Percentiles rank a stretch among this genome's conserved stretches.
phyloP scores from a whole-genome alignment of 2,329 filamentous ascomycete species.

The Pseudogymnoascus destructans region DNA sequence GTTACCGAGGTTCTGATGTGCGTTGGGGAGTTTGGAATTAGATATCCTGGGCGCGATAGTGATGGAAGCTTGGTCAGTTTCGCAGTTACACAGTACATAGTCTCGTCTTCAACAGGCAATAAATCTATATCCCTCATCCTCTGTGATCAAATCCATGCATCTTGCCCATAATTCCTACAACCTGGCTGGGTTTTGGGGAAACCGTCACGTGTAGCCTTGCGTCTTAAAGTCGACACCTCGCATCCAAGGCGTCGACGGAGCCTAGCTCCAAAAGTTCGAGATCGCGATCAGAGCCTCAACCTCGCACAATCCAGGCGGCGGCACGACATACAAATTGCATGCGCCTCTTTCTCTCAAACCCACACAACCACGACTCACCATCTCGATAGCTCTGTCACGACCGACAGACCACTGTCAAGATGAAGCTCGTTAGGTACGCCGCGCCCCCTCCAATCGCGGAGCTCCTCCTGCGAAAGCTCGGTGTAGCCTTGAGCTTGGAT shows the following conservation, averaged over 20 bases:
- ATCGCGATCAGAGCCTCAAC: neutral
- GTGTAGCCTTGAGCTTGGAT: constrained; percentile 11
- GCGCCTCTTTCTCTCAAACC: neutral
- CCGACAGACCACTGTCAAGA: constrained; percentile 35
- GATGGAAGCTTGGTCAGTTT: neutral
- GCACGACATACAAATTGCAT: neutral
- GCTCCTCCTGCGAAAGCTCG: constrained; percentile 21
- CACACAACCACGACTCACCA: neutral
- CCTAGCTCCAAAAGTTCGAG: neutral
- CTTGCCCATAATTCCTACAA: neutral
- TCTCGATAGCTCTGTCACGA: neutral
- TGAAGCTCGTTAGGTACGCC: constrained; percentile 94
- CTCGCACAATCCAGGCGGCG: neutral
- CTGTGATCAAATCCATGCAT: neutral
- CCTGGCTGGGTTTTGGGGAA: neutral
- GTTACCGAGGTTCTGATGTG: neutral
- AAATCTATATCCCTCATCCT: neutral
- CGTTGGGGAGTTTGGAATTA: neutral
- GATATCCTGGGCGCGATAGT: neutral
- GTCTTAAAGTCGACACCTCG: neutral
- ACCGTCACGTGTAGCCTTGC: neutral
- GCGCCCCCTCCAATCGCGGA: constrained; percentile 19
- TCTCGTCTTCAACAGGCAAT: neutral
- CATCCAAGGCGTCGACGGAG: neutral
- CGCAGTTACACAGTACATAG: neutral